Conservation (phyloP, 2,329 filamentous ascomycete genomes). For the Cercospora zeina region DNA sequence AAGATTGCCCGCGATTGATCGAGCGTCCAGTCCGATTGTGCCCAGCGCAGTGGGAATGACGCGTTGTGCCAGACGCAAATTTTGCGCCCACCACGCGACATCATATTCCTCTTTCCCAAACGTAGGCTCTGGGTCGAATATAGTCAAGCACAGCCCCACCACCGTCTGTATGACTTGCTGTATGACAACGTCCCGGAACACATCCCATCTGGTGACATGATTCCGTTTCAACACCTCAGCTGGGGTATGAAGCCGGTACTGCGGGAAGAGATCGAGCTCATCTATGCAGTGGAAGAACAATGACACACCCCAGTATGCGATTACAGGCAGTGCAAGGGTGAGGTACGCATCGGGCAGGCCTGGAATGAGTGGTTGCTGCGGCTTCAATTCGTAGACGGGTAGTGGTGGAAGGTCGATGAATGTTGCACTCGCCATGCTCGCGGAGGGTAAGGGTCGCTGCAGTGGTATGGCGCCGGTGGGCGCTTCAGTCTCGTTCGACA, state of each 20-base stretch:
- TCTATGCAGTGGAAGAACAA: constrained; percentile 86
- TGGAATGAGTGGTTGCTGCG: constrained; percentile 69
- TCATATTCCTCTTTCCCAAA: constrained; percentile 81
- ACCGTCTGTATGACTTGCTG: constrained; percentile 87
- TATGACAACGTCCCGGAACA: constrained; percentile 84
- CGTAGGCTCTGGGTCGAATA: constrained; percentile 72
- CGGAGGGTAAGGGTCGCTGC: constrained; percentile 5
- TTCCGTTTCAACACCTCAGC: constrained; percentile 87
- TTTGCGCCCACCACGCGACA: constrained; percentile 83
- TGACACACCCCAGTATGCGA: constrained; percentile 87
- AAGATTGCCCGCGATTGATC: constrained; percentile 72
- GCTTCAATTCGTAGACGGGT: constrained; percentile 73
- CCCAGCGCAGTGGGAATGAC: constrained; percentile 72
- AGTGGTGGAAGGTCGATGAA: constrained; percentile 74
- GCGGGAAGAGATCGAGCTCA: constrained; percentile 77
- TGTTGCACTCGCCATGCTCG: constrained; percentile 46
- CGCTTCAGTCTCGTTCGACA: constrained; percentile 14
- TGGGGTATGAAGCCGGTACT: constrained; percentile 93
- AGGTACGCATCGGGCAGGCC: constrained; percentile 81
- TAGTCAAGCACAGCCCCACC: constrained; percentile 66
- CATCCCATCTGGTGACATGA: constrained; percentile 79
- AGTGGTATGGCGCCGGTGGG: constrained; percentile 17
- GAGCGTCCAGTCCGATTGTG: constrained; percentile 73
- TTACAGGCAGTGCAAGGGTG: constrained; percentile 71
- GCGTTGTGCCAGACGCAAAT: constrained; percentile 75